phyloP scores from a whole-genome alignment of 179 eudicot genomes.

The Silene vulgaris region DNA sequence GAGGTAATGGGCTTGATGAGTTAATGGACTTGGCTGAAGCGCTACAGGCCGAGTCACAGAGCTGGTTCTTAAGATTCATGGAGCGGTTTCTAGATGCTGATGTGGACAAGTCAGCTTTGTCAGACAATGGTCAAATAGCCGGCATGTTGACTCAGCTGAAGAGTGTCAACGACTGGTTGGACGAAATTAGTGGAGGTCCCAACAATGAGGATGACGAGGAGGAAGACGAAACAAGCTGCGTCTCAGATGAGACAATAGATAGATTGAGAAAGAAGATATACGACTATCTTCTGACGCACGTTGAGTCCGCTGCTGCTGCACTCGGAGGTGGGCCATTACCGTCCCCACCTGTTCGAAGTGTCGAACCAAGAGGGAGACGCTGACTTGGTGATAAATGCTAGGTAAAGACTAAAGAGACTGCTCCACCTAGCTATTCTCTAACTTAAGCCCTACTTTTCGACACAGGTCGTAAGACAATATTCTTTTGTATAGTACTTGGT shows the following conservation, averaged over 20 bases:
- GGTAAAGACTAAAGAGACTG: background rate
- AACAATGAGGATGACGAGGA: slow-evolving; percentile 34
- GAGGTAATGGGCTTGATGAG: slow-evolving; percentile 40
- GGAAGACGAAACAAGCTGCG: slow-evolving; percentile 28
- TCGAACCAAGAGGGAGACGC: slow-evolving; percentile 48
- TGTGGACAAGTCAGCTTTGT: slow-evolving; percentile 37
- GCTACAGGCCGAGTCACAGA: slow-evolving; percentile 34
- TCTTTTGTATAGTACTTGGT: slow-evolving; percentile 25
- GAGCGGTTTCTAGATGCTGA: slow-evolving; percentile 42
- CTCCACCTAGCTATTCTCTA: background rate
- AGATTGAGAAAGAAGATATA: slow-evolving; percentile 85
- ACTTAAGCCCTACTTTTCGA: background rate
- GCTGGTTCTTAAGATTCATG: slow-evolving; percentile 40
- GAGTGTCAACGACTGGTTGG: slow-evolving; percentile 48
- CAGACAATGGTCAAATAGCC: slow-evolving; percentile 78
- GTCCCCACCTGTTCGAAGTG: slow-evolving; percentile 28
- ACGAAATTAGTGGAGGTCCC: slow-evolving; percentile 39
- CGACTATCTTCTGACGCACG: slow-evolving; percentile 86
- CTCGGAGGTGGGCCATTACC: slow-evolving; percentile 58
- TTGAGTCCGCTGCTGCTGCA: slow-evolving; percentile 96
- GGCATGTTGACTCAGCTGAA: slow-evolving; percentile 50
- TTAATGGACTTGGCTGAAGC: slow-evolving; percentile 37
- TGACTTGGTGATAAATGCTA: slow-evolving; percentile 20
- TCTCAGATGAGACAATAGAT: slow-evolving; percentile 60
- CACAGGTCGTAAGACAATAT: slow-evolving; percentile 17